phyloP scores from a whole-genome alignment of 768 basidiomycete genomes.

The Imleria badia region DNA sequence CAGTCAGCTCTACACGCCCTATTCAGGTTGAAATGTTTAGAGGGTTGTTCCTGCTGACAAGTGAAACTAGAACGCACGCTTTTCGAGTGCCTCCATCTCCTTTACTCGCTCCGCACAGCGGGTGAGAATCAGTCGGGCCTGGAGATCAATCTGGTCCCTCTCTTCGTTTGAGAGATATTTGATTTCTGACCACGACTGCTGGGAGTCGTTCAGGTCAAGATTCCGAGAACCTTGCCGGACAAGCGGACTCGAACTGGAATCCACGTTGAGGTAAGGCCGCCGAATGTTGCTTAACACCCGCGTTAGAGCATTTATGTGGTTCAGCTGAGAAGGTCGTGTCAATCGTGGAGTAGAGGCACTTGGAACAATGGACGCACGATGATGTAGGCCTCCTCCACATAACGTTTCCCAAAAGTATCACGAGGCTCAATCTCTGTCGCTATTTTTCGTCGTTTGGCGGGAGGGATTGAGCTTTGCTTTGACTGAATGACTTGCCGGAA shows the following conservation, averaged over 20 bases:
- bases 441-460: slow-evolving; percentile 53
- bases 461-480: slow-evolving; percentile 41
- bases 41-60: slow-evolving; percentile 15
- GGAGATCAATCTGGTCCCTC: slow-evolving; percentile 93
- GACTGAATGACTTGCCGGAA: slow-evolving; percentile 55
- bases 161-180: slow-evolving; percentile 84
- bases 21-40: slow-evolving; percentile 16
- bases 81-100: slow-evolving; percentile 86
- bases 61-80: slow-evolving; percentile 55
- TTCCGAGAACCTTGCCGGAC: slow-evolving; percentile 49
- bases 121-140: slow-evolving; percentile 81
- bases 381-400: slow-evolving; percentile 71
- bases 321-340: slow-evolving; percentile 46
- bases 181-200: slow-evolving; percentile 60
- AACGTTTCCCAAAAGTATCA: slow-evolving; percentile 58
- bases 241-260: slow-evolving; percentile 53
- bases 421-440: slow-evolving; percentile 37
- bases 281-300: slow-evolving; percentile 76
- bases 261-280: slow-evolving; percentile 83
- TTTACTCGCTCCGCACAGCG: slow-evolving; percentile 85
- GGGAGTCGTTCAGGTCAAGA: slow-evolving; percentile 54
- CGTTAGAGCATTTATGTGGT: slow-evolving; percentile 67
- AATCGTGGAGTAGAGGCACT: not conserved
- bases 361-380: slow-evolving; percentile 44
- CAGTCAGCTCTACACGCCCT: slow-evolving; percentile 69